Percentiles rank a stretch among this genome's conserved stretches.
Evolutionary conservation across 2,329 filamentous ascomycete species (phyloP).

Genomic region (Metarhizium brunneum): DNA sequence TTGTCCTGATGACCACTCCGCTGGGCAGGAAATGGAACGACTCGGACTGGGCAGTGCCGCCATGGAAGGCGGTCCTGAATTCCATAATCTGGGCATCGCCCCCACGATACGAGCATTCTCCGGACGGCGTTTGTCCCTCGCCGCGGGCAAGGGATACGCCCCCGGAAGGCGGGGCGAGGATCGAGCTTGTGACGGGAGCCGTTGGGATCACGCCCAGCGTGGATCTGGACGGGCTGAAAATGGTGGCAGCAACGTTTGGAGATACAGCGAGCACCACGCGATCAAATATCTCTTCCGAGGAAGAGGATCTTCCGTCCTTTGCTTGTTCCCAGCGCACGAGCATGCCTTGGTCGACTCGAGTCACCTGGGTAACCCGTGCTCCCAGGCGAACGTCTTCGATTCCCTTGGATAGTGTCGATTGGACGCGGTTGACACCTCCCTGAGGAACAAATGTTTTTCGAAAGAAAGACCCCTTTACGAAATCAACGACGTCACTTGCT

Average conservation of each 20-base stretch:
- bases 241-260: conserved; percentile 38
- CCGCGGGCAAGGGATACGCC: conserved; percentile 6
- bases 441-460: conserved; percentile 42
- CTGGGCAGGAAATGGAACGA: conserved; percentile 41
- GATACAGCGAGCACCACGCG: conserved; percentile 44
- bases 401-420: conserved; percentile 32
- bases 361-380: conserved; percentile 26
- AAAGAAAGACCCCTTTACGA: conserved; percentile 36
- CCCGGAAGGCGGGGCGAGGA: conserved; percentile 18
- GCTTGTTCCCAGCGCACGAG: conserved; percentile 24
- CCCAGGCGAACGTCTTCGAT: conserved; percentile 30
- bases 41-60: conserved; percentile 30
- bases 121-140: background rate
- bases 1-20: conserved; percentile 44
- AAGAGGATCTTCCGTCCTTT: conserved; percentile 3
- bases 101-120: conserved; percentile 18
- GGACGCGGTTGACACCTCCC: conserved; percentile 39
- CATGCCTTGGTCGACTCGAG: conserved; percentile 15
- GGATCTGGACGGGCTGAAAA: conserved; percentile 34
- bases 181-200: conserved; percentile 36
- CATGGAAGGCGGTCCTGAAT: conserved; percentile 25
- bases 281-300: conserved; percentile 33
- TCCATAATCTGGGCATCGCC: conserved; percentile 23
- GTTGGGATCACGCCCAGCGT: conserved; percentile 36
- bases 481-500: conserved; percentile 41